Percentiles rank a stretch among this genome's conserved stretches.
These are phyloP conservation scores for Gossypium longicalyx DNA, from an alignment of 345 rosid genomes.

Conservation along the genomic window DNA sequence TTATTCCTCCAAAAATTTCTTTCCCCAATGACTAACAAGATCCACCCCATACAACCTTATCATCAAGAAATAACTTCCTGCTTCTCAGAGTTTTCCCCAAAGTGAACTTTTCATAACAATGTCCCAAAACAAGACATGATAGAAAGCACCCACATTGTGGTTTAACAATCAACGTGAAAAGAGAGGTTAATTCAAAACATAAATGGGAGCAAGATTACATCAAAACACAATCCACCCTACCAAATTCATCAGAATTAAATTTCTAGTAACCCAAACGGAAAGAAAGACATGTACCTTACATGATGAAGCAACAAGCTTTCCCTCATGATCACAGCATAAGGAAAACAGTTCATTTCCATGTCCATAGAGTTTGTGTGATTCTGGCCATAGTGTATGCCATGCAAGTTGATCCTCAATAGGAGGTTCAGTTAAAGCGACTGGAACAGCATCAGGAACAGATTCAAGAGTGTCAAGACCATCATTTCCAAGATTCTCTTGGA, in stretches of 20 bases:
- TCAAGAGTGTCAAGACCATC: conserved; percentile 78
- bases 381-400: conserved; percentile 91
- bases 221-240: background rate
- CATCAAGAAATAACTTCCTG: background rate
- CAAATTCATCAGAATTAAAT: background rate
- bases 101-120: background rate
- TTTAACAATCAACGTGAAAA: background rate
- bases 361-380: conserved; percentile 88
- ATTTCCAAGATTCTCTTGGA: conserved; percentile 38
- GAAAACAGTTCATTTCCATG: conserved; percentile 94
- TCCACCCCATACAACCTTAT: background rate
- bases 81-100: background rate
- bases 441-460: conserved; percentile 93
- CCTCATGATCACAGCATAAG: conserved; percentile 67
- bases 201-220: background rate
- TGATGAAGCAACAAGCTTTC: conserved; percentile 82
- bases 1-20: too few relatives aligned
- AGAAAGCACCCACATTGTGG: background rate
- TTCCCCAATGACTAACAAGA: background rate
- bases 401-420: conserved; percentile 94
- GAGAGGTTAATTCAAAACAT: background rate
- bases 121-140: background rate
- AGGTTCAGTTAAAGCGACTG: conserved; percentile 73
- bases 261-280: background rate
- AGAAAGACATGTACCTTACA: conserved; percentile 60